These are phyloP conservation scores for Hydnomerulius pinastri DNA, from an alignment of 768 basidiomycete species.

Conservation along the genomic window DNA sequence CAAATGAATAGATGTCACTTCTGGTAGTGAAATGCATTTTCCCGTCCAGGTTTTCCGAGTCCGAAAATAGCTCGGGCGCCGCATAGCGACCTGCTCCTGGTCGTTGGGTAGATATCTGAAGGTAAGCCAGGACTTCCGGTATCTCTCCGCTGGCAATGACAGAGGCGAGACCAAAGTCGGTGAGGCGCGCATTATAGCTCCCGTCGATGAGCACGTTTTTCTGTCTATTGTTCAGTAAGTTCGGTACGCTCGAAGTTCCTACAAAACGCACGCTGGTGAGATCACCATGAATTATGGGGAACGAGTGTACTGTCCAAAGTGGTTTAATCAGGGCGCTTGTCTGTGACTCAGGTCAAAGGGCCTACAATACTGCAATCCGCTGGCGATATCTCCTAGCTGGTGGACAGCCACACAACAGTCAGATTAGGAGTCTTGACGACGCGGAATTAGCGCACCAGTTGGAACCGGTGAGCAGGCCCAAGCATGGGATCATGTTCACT, in stretches of 20 bases:
- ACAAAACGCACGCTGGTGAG: slow-evolving; percentile 11
- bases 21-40: background rate
- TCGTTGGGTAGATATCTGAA: slow-evolving; percentile 27
- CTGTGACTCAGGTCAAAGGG: background rate
- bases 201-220: slow-evolving; percentile 18
- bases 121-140: slow-evolving; percentile 1
- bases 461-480: background rate
- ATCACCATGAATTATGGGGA: slow-evolving; percentile 18
- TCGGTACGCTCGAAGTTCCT: background rate
- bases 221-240: slow-evolving; percentile 1
- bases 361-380: slow-evolving; percentile 10
- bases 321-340: background rate
- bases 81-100: slow-evolving; percentile 43
- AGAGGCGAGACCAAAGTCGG: slow-evolving; percentile 46
- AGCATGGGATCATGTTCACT: background rate
- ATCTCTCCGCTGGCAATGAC: slow-evolving; percentile 11
- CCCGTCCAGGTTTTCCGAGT: slow-evolving; percentile 16
- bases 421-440: slow-evolving; percentile 22
- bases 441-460: slow-evolving; percentile 15
- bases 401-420: slow-evolving; percentile 17
- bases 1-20: slow-evolving; percentile 23
- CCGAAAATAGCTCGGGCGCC: slow-evolving; percentile 40
- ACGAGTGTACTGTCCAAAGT: slow-evolving; percentile 13
- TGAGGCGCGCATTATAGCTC: slow-evolving; percentile 36
- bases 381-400: slow-evolving; percentile 14